Evolutionary conservation across 179 eudicot genomes (phyloP).

Genomic region (Heliamphora pulchella): DNA sequence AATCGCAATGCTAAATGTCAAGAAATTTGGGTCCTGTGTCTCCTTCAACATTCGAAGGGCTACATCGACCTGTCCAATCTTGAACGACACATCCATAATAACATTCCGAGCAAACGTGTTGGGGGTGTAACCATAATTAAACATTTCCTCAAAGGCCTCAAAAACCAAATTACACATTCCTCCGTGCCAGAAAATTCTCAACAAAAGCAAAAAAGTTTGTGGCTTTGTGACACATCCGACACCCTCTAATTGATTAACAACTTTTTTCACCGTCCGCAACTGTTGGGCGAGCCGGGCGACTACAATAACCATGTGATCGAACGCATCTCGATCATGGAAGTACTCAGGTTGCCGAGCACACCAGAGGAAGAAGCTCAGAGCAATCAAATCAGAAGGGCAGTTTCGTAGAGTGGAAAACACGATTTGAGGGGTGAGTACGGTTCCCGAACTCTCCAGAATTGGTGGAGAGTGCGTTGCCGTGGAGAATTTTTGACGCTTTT

Average conservation of each 20-base stretch:
- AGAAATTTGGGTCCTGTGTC: slow-evolving; percentile 30
- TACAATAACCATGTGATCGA: slow-evolving; percentile 31
- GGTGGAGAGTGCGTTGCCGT: slow-evolving; percentile 2
- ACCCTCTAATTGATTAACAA: slow-evolving; percentile 28
- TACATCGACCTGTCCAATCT: slow-evolving; percentile 22
- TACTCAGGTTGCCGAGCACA: slow-evolving; percentile 45
- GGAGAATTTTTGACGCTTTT: slow-evolving; percentile 10
- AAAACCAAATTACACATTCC: slow-evolving; percentile 29
- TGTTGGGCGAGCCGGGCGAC: slow-evolving; percentile 25
- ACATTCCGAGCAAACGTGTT: slow-evolving; percentile 41
- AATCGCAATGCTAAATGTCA: slow-evolving; percentile 36
- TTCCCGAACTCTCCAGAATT: neutral
- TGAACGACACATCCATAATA: slow-evolving; percentile 40
- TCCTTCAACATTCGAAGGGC: slow-evolving; percentile 36
- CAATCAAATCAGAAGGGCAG: slow-evolving; percentile 40
- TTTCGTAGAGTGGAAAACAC: slow-evolving; percentile 35
- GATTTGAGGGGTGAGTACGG: slow-evolving; percentile 19
- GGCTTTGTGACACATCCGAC: slow-evolving; percentile 39
- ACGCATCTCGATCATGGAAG: slow-evolving; percentile 34
- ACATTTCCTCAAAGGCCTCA: slow-evolving; percentile 38
- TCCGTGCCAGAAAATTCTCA: slow-evolving; percentile 47
- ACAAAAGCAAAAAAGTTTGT: slow-evolving; percentile 39
- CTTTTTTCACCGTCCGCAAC: slow-evolving; percentile 19
- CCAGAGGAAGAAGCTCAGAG: slow-evolving; percentile 46
- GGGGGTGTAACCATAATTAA: slow-evolving; percentile 27